These are phyloP conservation scores for Cladorrhinum sp. DNA, from an alignment of 2,329 filamentous ascomycete species.

Conservation along the genomic window DNA sequence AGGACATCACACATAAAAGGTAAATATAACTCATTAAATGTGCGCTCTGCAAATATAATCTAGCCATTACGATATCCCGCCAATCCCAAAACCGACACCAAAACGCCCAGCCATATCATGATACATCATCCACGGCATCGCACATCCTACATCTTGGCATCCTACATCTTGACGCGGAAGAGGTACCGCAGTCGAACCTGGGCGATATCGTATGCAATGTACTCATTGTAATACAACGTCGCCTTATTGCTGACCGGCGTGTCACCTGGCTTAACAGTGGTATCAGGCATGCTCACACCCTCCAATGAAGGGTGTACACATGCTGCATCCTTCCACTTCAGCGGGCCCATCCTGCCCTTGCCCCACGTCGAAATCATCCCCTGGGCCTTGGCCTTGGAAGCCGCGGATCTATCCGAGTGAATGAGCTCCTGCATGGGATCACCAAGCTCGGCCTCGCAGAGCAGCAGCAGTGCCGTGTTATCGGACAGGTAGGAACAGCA, in stretches of 20 bases:
- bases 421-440: constrained; percentile 66
- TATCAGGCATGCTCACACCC: constrained; percentile 67
- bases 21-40: too few relatives aligned
- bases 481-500: constrained; percentile 61
- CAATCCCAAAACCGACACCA: not conserved
- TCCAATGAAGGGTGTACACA: constrained; percentile 61
- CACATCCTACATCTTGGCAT: not conserved
- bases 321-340: constrained; percentile 71
- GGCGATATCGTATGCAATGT: constrained; percentile 66
- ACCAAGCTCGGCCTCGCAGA: constrained; percentile 83
- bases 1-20: too few relatives aligned
- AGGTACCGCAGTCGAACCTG: constrained; percentile 70
- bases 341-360: constrained; percentile 61
- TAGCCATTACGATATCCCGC: too few relatives aligned
- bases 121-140: not conserved
- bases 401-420: constrained; percentile 59
- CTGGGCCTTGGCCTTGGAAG: constrained; percentile 55
- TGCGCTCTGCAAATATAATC: too few relatives aligned
- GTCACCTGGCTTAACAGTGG: constrained; percentile 41
- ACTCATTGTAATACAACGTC: constrained; percentile 68
- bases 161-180: constrained; percentile 58
- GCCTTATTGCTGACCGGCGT: too few relatives aligned
- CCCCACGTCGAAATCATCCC: constrained; percentile 69
- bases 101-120: not conserved
- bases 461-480: constrained; percentile 69